phyloP scores from a whole-genome alignment of 2,329 filamentous ascomycete species.

The Dichotomopilus funicola region DNA sequence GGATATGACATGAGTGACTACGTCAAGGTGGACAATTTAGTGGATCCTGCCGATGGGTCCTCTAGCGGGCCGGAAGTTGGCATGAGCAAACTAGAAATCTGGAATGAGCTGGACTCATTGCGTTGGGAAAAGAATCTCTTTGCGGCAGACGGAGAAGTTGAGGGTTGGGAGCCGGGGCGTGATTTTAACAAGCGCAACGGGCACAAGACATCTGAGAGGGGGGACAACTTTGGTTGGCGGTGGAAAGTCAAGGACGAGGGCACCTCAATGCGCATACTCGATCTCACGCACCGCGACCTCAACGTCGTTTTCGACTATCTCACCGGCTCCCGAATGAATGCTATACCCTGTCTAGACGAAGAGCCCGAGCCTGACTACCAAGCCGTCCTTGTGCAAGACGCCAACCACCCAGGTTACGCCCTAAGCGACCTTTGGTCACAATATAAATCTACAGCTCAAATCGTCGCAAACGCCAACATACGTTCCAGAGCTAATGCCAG shows the following conservation, averaged over 20 bases:
- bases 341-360: neutral
- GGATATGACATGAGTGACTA: conserved; percentile 8
- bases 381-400: neutral
- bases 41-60: neutral
- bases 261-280: conserved; percentile 8
- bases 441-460: neutral
- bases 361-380: neutral
- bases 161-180: neutral
- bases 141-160: too few species aligned
- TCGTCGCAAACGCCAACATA: too few species aligned
- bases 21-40: neutral
- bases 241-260: conserved; percentile 7
- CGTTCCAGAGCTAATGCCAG: too few species aligned
- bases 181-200: neutral
- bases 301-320: neutral
- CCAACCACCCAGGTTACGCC: neutral
- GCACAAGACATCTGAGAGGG: neutral
- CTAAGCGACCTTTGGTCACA: neutral
- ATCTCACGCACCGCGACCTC: conserved; percentile 1
- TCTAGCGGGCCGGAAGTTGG: neutral
- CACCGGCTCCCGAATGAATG: neutral
- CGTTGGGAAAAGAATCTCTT: neutral
- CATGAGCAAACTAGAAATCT: conserved; percentile 3
- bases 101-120: conserved; percentile 1
- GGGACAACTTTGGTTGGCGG: neutral